Percentiles rank a stretch among this genome's conserved stretches.
phyloP scores from a whole-genome alignment of 2,329 filamentous ascomycete species.

The Epicoccum sorghinum region DNA sequence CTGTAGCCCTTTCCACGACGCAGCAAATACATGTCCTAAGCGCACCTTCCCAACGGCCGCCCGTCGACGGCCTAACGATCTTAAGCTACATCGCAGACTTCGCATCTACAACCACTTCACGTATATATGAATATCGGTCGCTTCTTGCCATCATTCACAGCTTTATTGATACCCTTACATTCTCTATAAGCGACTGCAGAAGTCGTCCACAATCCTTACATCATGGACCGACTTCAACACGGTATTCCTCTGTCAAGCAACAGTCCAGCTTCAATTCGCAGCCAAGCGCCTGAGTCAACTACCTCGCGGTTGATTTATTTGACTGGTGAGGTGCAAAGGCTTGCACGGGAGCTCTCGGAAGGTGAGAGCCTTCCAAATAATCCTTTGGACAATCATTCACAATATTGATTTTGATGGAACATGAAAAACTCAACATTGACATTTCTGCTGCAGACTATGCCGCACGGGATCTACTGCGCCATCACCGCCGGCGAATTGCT shows the following conservation, averaged over 20 bases:
- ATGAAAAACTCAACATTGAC: no score
- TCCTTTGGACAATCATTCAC: background rate
- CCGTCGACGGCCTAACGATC: background rate
- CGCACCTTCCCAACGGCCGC: background rate
- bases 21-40: no score
- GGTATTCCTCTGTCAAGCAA: background rate
- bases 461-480: background rate
- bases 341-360: constrained; percentile 5
- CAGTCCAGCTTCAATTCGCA: background rate
- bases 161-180: background rate
- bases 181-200: background rate
- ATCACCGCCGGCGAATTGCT: background rate
- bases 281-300: background rate
- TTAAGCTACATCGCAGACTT: background rate
- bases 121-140: background rate
- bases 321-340: background rate
- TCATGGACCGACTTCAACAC: background rate
- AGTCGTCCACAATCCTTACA: background rate
- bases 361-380: background rate
- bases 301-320: background rate
- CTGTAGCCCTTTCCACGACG: no score
- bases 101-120: background rate
- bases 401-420: no score
- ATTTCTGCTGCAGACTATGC: no score
- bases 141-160: background rate